Evolutionary conservation across 1,284 basidiomycete species (phyloP).

Genomic region (Leccinum idahoense): DNA sequence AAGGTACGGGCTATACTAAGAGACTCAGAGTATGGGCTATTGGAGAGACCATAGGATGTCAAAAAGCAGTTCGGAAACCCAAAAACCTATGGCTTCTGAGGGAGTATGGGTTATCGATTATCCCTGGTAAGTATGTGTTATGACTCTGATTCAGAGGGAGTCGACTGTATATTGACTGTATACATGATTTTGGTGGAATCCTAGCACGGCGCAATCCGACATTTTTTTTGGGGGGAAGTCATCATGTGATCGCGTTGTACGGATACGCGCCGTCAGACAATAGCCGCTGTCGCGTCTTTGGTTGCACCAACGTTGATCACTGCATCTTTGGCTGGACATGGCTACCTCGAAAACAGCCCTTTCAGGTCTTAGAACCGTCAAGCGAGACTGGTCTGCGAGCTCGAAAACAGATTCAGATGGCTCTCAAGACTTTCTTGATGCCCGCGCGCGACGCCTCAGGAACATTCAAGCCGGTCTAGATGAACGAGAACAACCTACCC

Average conservation of each 20-base stretch:
- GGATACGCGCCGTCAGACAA: not conserved
- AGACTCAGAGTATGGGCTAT: too few species aligned
- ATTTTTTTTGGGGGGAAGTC: not conserved
- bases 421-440: constrained; percentile 29
- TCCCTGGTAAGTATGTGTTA: too few species aligned
- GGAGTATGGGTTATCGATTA: too few species aligned
- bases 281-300: not conserved
- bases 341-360: constrained; percentile 31
- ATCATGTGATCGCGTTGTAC: not conserved
- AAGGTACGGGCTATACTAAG: too few species aligned
- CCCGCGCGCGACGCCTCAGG: constrained; percentile 43
- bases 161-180: too few species aligned
- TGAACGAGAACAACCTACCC: constrained; percentile 10
- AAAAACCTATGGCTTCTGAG: too few species aligned
- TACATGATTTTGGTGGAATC: too few species aligned
- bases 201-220: too few species aligned
- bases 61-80: too few species aligned
- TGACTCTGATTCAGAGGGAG: too few species aligned
- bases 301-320: not conserved
- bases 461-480: constrained; percentile 42
- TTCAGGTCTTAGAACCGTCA: constrained; percentile 43
- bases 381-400: constrained; percentile 42
- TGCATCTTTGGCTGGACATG: constrained; percentile 23
- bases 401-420: constrained; percentile 31
- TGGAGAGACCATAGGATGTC: too few species aligned